phyloP scores from a whole-genome alignment of 1,284 basidiomycete genomes.

The Ustilago curta region DNA sequence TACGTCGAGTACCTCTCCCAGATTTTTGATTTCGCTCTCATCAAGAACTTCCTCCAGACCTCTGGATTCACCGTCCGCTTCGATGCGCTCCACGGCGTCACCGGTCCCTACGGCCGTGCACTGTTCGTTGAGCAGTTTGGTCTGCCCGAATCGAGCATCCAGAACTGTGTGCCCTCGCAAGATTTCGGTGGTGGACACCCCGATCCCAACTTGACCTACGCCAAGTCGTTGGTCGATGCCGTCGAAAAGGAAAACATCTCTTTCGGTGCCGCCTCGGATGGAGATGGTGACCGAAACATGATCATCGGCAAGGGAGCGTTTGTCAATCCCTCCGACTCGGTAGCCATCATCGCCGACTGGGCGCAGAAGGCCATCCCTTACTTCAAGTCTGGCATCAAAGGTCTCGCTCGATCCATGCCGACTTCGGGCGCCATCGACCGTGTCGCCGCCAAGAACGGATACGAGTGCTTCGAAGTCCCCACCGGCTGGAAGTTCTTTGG shows the following conservation, averaged over 20 bases:
- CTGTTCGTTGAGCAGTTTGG: conserved; percentile 88
- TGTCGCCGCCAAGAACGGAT: conserved; percentile 92
- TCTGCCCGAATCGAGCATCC: conserved; percentile 82
- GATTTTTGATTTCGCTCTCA: conserved; percentile 95
- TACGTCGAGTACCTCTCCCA: conserved; percentile 85
- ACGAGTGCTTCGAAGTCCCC: conserved; percentile 95
- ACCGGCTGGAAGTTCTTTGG: conserved; percentile 99
- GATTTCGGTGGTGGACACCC: conserved; percentile 98
- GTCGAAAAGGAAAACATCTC: conserved; percentile 88
- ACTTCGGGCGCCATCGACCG: conserved; percentile 96
- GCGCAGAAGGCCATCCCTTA: conserved; percentile 91
- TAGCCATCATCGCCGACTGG: conserved; percentile 99
- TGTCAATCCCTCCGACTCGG: conserved; percentile 95
- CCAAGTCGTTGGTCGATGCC: conserved; percentile 89
- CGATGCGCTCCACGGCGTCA: conserved; percentile 96
- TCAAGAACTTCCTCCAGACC: conserved; percentile 86
- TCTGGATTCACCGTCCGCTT: conserved; percentile 84
- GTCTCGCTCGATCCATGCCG: conserved; percentile 95
- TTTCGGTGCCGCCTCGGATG: conserved; percentile 96
- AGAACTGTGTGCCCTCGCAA: conserved; percentile 90
- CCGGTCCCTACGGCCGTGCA: conserved; percentile 92
- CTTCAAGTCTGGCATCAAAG: conserved; percentile 91
- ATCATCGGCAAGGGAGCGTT: conserved; percentile 98
- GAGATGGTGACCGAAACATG: conserved; percentile 99
- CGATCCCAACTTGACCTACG: conserved; percentile 98